Evolutionary conservation across 176 grass and related monocot species (phyloP).

Genomic region (Bothriochloa decipiens): DNA sequence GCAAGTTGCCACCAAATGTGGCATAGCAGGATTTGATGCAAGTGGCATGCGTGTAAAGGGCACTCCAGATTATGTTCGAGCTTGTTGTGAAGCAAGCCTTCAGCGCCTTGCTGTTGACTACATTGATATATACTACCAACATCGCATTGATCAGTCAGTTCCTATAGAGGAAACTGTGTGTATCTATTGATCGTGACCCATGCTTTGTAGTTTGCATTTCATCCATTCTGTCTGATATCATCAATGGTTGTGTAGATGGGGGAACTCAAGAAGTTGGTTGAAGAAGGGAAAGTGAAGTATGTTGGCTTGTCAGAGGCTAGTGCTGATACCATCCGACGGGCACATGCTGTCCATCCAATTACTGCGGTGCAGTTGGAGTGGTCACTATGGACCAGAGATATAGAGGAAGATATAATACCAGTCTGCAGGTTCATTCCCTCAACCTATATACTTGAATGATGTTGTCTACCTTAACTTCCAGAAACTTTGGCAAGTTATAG

Average conservation of each 20-base stretch:
- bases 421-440: constrained; percentile 70
- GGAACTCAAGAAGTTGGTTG: constrained; percentile 75
- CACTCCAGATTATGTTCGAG: constrained; percentile 60
- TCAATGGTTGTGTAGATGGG: constrained; percentile 56
- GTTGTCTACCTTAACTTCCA: not conserved
- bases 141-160: constrained; percentile 72
- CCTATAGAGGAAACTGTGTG: constrained; percentile 86
- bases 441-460: not conserved
- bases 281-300: constrained; percentile 79
- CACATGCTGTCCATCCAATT: constrained; percentile 82
- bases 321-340: constrained; percentile 61
- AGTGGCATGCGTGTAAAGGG: constrained; percentile 64
- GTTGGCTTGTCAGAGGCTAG: constrained; percentile 84
- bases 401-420: constrained; percentile 78
- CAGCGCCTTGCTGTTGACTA: constrained; percentile 66
- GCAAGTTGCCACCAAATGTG: constrained; percentile 77
- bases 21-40: constrained; percentile 51
- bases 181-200: constrained; percentile 25
- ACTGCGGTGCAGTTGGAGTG: constrained; percentile 75
- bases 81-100: constrained; percentile 68
- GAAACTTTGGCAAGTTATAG: not conserved
- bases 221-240: constrained; percentile 20
- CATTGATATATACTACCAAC: constrained; percentile 87
- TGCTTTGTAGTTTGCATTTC: constrained; percentile 24
- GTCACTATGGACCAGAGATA: constrained; percentile 82